Conservation (phyloP, 805 yeast species). For the Candida ovalis region DNA sequence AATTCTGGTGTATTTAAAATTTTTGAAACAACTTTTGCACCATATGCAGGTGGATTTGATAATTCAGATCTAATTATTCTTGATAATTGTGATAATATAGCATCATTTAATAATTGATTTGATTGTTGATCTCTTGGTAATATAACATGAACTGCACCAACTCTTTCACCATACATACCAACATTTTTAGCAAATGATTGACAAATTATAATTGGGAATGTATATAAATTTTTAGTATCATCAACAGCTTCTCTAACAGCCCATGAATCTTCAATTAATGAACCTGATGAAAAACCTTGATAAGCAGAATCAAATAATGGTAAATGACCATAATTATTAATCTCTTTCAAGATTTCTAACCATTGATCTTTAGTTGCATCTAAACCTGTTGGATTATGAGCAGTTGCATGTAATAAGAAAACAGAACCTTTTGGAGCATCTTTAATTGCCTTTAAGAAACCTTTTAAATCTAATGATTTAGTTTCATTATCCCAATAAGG, state of each 20-base stretch:
- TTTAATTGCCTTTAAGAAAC: conserved; percentile 58
- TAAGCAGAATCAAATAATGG: conserved; percentile 92
- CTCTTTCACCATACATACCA: conserved; percentile 97
- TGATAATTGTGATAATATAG: conserved; percentile 72
- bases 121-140: conserved; percentile 40
- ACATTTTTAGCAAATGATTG: conserved; percentile 96
- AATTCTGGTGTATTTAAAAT: conserved; percentile 67
- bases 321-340: conserved; percentile 61
- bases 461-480: conserved; percentile 69
- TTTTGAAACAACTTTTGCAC: conserved; percentile 83
- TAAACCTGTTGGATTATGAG: conserved; percentile 97
- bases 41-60: conserved; percentile 94
- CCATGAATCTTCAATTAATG: conserved; percentile 76
- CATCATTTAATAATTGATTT: conserved; percentile 37
- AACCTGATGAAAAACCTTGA: conserved; percentile 95
- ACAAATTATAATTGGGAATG: conserved; percentile 65
- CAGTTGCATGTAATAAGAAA: conserved; percentile 88
- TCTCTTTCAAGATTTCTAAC: conserved; percentile 60
- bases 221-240: conserved; percentile 35
- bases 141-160: conserved; percentile 84
- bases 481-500: conserved; percentile 82
- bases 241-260: conserved; percentile 68
- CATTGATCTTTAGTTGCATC: conserved; percentile 87
- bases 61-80: conserved; percentile 76
- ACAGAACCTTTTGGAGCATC: conserved; percentile 73